Conservation (phyloP, 1,284 basidiomycete species). For the Trichosporon coremiiforme region DNA sequence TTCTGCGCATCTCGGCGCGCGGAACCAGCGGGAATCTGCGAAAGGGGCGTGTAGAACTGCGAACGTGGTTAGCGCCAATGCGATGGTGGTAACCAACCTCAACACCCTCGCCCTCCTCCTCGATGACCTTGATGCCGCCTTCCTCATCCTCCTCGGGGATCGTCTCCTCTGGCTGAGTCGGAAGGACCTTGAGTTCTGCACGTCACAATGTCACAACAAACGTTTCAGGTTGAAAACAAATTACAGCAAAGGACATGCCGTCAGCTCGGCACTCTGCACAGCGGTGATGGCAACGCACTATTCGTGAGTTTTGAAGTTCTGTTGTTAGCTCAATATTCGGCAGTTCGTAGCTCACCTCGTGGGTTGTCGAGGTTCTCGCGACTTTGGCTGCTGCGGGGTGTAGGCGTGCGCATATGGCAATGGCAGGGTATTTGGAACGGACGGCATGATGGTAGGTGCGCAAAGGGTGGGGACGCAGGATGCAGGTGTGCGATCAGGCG, state of each 20-base stretch:
- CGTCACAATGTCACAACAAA: not conserved
- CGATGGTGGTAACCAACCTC: conserved; percentile 61
- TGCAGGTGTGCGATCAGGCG: not conserved
- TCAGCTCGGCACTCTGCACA: not conserved
- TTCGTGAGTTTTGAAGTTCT: conserved; percentile 69
- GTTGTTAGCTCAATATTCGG: conserved; percentile 20
- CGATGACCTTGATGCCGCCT: conserved; percentile 37
- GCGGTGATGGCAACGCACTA: conserved; percentile 53
- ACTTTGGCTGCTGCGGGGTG: conserved; percentile 27
- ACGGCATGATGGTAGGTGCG: conserved; percentile 29
- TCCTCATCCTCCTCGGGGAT: conserved; percentile 64
- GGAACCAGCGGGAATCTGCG: conserved; percentile 89
- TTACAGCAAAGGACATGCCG: not conserved
- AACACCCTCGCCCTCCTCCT: conserved; percentile 61
- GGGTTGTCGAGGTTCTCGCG: conserved; percentile 52
- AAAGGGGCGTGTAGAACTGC: conserved; percentile 84
- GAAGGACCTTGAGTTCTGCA: conserved; percentile 88
- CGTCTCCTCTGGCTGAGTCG: conserved; percentile 75
- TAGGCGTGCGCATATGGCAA: conserved; percentile 53
- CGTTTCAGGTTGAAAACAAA: conserved; percentile 17
- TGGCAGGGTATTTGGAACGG: conserved; percentile 42
- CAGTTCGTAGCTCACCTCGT: conserved; percentile 49
- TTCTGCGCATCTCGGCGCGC: conserved; percentile 85
- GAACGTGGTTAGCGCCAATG: conserved; percentile 19
- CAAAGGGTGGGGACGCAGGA: not conserved